These are phyloP conservation scores for Amaranthus hypochondriacus DNA, from an alignment of 148 eudicot genomes.

Conservation along the genomic window DNA sequence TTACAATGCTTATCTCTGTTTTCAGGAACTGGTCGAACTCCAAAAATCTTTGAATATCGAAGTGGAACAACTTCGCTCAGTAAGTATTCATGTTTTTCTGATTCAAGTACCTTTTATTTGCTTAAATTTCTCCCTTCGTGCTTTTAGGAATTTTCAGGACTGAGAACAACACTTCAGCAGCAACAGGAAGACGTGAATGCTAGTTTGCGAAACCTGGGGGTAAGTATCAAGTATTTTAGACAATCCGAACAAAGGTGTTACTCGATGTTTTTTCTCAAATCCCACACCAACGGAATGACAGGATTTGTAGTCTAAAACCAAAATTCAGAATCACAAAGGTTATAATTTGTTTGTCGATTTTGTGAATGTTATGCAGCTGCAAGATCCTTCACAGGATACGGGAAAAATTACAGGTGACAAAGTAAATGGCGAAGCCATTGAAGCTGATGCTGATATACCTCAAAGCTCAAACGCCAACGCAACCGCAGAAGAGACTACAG, in stretches of 20 bases:
- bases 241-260: not conserved
- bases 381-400: slow-evolving; percentile 39
- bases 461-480: not conserved
- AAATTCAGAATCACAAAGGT: not conserved
- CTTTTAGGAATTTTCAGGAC: too few species aligned
- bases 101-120: not conserved
- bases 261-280: not conserved
- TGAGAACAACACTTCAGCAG: too few species aligned
- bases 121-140: too few species aligned
- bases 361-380: slow-evolving; percentile 33
- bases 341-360: slow-evolving; percentile 3
- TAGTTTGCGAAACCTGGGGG: too few species aligned
- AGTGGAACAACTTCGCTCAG: slow-evolving; percentile 81
- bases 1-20: slow-evolving; percentile 17
- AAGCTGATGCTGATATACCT: not conserved
- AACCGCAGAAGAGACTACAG: slow-evolving; percentile 15
- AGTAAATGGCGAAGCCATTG: slow-evolving; percentile 9
- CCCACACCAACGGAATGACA: too few species aligned
- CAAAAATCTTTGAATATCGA: slow-evolving; percentile 80
- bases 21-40: slow-evolving; percentile 78
- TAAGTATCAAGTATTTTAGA: not conserved
- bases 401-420: slow-evolving; percentile 22
- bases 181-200: too few species aligned
- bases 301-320: too few species aligned
- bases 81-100: slow-evolving; percentile 31